Evolutionary conservation across 176 grass and related monocot species (phyloP).

Genomic region (Rhipidocladum racemiflorum): DNA sequence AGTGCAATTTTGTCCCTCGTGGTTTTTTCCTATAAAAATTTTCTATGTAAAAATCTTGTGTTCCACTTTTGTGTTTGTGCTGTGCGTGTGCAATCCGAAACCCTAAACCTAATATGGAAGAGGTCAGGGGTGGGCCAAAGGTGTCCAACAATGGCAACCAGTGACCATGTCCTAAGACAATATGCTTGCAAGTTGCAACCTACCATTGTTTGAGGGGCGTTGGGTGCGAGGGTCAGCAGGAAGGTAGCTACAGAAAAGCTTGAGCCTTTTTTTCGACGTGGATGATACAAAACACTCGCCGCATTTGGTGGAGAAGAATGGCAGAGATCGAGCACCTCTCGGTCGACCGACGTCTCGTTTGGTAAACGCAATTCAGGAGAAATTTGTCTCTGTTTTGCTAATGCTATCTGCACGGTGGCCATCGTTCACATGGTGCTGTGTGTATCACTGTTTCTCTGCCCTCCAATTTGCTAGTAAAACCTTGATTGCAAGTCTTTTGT

Average conservation of each 20-base stretch:
- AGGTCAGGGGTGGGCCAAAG: not conserved
- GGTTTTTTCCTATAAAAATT: no score
- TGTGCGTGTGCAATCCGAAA: no score
- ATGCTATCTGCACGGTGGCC: not conserved
- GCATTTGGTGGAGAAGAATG: slow-evolving; percentile 11
- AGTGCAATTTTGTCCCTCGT: no score
- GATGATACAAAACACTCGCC: not conserved
- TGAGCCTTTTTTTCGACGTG: not conserved
- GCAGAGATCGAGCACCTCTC: not conserved
- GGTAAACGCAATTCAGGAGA: not conserved
- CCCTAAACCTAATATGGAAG: no score
- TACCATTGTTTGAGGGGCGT: slow-evolving; percentile 15
- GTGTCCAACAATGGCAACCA: not conserved
- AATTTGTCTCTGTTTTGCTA: not conserved
- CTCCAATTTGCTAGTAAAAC: slow-evolving; percentile 15
- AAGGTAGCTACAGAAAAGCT: not conserved
- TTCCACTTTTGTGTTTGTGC: no score
- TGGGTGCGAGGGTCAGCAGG: slow-evolving; percentile 25
- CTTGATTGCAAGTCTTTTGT: not conserved
- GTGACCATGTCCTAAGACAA: slow-evolving; percentile 16
- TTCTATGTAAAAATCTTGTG: no score
- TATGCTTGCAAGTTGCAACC: slow-evolving; percentile 22
- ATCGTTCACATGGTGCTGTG: not conserved
- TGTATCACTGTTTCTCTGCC: not conserved
- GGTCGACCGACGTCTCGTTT: not conserved